Conservation (phyloP, 768 basidiomycete genomes). For the Leccinum ochraceum region DNA sequence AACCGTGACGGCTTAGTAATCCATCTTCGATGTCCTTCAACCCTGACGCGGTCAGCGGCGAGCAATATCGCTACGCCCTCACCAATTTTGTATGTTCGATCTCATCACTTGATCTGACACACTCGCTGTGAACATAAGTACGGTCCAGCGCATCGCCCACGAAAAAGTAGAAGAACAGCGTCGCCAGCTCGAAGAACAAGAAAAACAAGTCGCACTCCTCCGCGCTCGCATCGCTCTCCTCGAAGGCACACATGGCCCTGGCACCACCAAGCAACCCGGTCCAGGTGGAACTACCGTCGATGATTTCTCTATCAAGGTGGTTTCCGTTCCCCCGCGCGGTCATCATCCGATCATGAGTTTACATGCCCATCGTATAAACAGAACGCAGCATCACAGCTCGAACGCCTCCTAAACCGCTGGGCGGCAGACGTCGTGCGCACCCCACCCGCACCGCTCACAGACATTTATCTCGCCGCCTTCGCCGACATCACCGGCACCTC, state of each 20-base stretch:
- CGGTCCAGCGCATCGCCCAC: conserved; percentile 71
- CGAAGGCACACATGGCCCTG: conserved; percentile 50
- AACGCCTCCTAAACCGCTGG: conserved; percentile 85
- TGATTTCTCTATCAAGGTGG: conserved; percentile 82
- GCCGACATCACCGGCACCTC: conserved; percentile 52
- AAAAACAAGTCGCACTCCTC: conserved; percentile 75
- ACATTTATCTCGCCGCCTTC: conserved; percentile 59
- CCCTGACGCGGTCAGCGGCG: conserved; percentile 43
- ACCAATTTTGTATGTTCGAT: conserved; percentile 68
- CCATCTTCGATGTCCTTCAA: conserved; percentile 2
- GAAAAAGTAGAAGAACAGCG: conserved; percentile 87
- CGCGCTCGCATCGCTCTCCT: conserved; percentile 69
- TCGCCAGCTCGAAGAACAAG: conserved; percentile 77
- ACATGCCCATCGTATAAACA: conserved; percentile 26
- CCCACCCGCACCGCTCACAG: conserved; percentile 53
- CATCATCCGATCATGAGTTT: background rate
- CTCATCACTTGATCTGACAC: background rate
- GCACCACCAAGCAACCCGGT: conserved; percentile 42
- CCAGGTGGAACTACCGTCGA: conserved; percentile 70
- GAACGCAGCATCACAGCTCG: conserved; percentile 82
- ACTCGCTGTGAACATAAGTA: too few species aligned
- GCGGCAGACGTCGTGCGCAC: conserved; percentile 70
- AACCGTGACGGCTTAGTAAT: too few species aligned
- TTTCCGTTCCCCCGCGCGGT: conserved; percentile 30
- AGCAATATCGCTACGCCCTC: conserved; percentile 82